phyloP scores from a whole-genome alignment of 1,284 basidiomycete species.

The Apiotrichum gracile region DNA sequence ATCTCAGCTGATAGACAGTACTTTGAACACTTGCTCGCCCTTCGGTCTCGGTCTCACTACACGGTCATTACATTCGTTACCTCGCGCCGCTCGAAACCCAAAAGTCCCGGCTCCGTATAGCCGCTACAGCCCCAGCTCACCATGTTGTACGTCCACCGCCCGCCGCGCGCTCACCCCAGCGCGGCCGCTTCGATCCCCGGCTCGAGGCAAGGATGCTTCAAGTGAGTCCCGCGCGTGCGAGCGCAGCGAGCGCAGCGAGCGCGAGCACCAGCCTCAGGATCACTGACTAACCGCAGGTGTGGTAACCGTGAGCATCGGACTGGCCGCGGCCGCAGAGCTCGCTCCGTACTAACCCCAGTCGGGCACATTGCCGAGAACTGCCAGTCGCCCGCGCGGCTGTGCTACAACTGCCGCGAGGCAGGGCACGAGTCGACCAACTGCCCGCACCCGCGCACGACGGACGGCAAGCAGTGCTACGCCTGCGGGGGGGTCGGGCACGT shows the following conservation, averaged over 20 bases:
- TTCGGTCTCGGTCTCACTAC: too few relatives aligned
- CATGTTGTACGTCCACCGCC: conserved; percentile 7
- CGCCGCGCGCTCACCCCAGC: conserved; percentile 9
- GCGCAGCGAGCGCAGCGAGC: too few relatives aligned
- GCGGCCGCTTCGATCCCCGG: conserved; percentile 38
- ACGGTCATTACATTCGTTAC: neutral
- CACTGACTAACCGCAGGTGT: conserved; percentile 1
- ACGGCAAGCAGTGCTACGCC: conserved; percentile 72
- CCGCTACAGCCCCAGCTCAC: neutral
- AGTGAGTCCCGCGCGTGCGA: conserved; percentile 22
- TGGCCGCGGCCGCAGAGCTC: neutral
- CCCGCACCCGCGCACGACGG: conserved; percentile 68
- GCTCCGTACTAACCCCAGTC: too few relatives aligned
- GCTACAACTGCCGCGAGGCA: conserved; percentile 85
- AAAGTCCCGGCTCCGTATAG: neutral
- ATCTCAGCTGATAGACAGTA: too few relatives aligned
- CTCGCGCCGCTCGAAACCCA: neutral
- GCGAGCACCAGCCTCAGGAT: too few relatives aligned
- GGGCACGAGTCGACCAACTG: conserved; percentile 85
- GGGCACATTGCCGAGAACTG: conserved; percentile 88
- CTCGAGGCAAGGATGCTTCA: conserved; percentile 46
- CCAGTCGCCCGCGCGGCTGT: conserved; percentile 74
- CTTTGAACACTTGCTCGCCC: too few relatives aligned
- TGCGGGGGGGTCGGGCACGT: conserved; percentile 62
- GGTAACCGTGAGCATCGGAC: conserved; percentile 3